These are phyloP conservation scores for Sedum album DNA, from an alignment of 164 flowering plant genomes.

Conservation along the genomic window DNA sequence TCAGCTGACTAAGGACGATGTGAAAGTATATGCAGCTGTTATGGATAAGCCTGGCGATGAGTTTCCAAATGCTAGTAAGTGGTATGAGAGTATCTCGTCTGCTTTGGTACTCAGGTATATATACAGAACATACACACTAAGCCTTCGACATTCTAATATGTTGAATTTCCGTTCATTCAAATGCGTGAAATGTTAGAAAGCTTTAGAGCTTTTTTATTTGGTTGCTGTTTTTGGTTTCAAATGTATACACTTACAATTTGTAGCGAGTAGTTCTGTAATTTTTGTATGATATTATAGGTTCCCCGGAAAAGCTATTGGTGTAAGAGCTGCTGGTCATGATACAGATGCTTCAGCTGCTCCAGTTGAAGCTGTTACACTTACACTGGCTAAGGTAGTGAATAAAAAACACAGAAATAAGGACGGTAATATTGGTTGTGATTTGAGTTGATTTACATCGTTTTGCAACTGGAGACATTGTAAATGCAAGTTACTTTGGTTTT, in stretches of 20 bases:
- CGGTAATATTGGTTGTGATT: neutral
- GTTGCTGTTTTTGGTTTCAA: neutral
- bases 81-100: constrained; percentile 56
- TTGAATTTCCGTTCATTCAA: neutral
- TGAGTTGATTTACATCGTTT: neutral
- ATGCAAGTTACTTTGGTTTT: neutral
- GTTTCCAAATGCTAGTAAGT: constrained; percentile 57
- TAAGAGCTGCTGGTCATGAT: constrained; percentile 37
- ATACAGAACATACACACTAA: neutral
- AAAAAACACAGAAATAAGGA: neutral
- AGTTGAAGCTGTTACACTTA: constrained; percentile 11
- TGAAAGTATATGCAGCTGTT: constrained; percentile 68
- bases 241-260: neutral
- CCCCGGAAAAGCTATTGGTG: constrained; percentile 86
- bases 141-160: neutral
- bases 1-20: constrained; percentile 59
- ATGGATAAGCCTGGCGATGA: constrained; percentile 38
- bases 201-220: neutral
- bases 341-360: constrained; percentile 38
- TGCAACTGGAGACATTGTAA: neutral
- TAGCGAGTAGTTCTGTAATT: neutral
- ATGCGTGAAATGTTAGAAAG: neutral
- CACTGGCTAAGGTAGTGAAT: constrained; percentile 18
- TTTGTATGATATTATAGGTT: constrained; percentile 31
- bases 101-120: constrained; percentile 49